Percentiles rank a stretch among this genome's conserved stretches.
phyloP scores from a whole-genome alignment of 2,329 filamentous ascomycete genomes.

The Lithohypha guttulata region DNA sequence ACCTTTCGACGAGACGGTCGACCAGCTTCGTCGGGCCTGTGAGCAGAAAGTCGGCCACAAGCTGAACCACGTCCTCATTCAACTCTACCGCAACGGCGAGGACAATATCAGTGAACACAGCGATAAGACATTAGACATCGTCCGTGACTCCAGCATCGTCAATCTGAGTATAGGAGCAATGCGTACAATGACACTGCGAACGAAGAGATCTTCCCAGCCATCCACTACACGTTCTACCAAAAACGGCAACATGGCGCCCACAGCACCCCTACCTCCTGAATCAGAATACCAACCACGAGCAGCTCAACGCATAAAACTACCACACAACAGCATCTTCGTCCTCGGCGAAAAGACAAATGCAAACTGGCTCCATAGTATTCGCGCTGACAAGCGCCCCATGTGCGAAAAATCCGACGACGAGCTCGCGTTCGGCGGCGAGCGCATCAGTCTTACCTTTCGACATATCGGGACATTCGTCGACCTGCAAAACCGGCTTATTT shows the following conservation, averaged over 20 bases:
- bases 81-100: slow-evolving; percentile 76
- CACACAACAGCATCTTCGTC: slow-evolving; percentile 80
- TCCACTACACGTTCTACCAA: not conserved
- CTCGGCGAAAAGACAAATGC: slow-evolving; percentile 74
- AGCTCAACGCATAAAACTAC: slow-evolving; percentile 59
- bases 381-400: slow-evolving; percentile 64
- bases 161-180: slow-evolving; percentile 91
- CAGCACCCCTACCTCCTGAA: slow-evolving; percentile 18
- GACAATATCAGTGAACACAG: slow-evolving; percentile 96
- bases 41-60: slow-evolving; percentile 65
- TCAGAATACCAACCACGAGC: slow-evolving; percentile 30
- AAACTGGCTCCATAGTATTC: slow-evolving; percentile 86
- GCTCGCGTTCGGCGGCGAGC: slow-evolving; percentile 59
- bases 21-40: slow-evolving; percentile 55
- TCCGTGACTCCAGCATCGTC: slow-evolving; percentile 67
- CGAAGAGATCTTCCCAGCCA: slow-evolving; percentile 50
- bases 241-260: slow-evolving; percentile 23
- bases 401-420: slow-evolving; percentile 60
- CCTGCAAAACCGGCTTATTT: slow-evolving; percentile 56
- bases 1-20: slow-evolving; percentile 63
- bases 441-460: slow-evolving; percentile 87
- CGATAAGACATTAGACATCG: slow-evolving; percentile 91
- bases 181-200: slow-evolving; percentile 78
- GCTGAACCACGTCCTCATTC: slow-evolving; percentile 85
- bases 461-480: slow-evolving; percentile 77